Evolutionary conservation across 495 filamentous ascomycete genomes (phyloP), one percentile per base, ranked within the genome.

Genomic region (Aspergillus homomorphus): DNA sequence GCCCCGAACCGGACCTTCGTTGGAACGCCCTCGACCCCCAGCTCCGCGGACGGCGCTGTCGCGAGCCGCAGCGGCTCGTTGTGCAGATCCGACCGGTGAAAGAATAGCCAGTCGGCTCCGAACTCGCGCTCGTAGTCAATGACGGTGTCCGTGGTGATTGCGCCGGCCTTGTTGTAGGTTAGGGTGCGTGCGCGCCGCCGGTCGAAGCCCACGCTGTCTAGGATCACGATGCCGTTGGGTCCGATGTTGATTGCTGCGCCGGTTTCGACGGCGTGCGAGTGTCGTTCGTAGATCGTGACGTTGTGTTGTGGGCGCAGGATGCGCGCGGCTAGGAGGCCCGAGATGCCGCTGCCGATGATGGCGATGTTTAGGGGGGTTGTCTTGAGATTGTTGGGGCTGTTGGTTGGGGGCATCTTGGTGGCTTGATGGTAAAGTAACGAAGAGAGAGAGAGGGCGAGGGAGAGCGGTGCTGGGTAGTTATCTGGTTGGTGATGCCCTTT

Each of bases 331-430:
- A 53, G 33, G 24, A 48, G 18, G 20, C 60, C 60, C 7, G 60
- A 28, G 21, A 62, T 44, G 33, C 60, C 60, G 52, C 23, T 44
- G 56, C 60, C 60, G 30, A 62, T 59, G 14, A 62, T 62, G 45
- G 33, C 24, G 16, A 62, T 51, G 22, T 23, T 50, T 26, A 50
- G 46, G 45, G 4, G 19, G 22, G 46, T 23, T 24, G n/a, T 50
- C 0, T 26, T 50, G 46, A 16, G 18, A 21, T 9, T 23, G 48
- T 3, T 26, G 28, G 4, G 48, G 24, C 9, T 45, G 43, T 14
- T 15, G 12, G 42, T 44, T 44, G 33, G 33, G 33, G 33, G 6
- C 33, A 38, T 38, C 15, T 38, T 38, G n/a, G n/a, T n/a, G n/a
- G n/a, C n/a, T n/a, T n/a, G n/a, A n/a, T n/a, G n/a, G n/a, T n/a